Evolutionary conservation across 2,329 filamentous ascomycete genomes (phyloP), one percentile per base, ranked within the genome.

Genomic region (Fusarium fracticaudum): DNA sequence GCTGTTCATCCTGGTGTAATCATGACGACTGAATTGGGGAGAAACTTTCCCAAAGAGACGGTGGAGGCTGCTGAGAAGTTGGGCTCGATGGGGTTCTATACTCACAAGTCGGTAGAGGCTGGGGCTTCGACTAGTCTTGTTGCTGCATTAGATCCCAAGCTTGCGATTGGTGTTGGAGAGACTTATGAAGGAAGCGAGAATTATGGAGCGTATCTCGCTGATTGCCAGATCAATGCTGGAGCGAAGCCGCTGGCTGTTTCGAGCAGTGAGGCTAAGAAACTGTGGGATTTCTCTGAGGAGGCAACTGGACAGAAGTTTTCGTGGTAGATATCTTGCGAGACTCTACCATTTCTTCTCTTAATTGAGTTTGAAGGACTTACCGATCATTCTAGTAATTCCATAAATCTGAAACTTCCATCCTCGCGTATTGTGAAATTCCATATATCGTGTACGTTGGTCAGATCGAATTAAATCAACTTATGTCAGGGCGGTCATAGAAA

Each of bases 101-200:
- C 31, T 10, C 0, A 1, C 4, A 69, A 69, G 17, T 33, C 64
- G 0, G 13, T 63, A 3, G 55, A 20, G 0, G 66, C 64, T 1
- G 66, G 66, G 6, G 47, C 64, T 24, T 69, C 66, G 15, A 69
- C 66, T 3, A 53, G 66, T 26, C 66, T 69, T 11, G 57, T 68
- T 15, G 64, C 64, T 3, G 66, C 64, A 0, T 17, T 69, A 20
- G 66, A 69, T 8, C 55, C 64, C 0, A 55, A 69, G 37, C 26
- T 69, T 38, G 48, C 64, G 0, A 26, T 13, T 0, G 47, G 31
- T 5, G 24, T 69, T 13, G 47, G 66, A 2, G 66, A 69, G 26
- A 65, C 26, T 33, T 11, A 38, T 9, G n/a, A 58, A 3, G 66
- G 47, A 3, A 54, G 37, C 12, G 48, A 63, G 26, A 69, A 69